A percentile compares a stretch with the other conserved stretches of the same genome.
Conservation (phyloP, 768 basidiomycete species). For the Leccinum fibrillosum region DNA sequence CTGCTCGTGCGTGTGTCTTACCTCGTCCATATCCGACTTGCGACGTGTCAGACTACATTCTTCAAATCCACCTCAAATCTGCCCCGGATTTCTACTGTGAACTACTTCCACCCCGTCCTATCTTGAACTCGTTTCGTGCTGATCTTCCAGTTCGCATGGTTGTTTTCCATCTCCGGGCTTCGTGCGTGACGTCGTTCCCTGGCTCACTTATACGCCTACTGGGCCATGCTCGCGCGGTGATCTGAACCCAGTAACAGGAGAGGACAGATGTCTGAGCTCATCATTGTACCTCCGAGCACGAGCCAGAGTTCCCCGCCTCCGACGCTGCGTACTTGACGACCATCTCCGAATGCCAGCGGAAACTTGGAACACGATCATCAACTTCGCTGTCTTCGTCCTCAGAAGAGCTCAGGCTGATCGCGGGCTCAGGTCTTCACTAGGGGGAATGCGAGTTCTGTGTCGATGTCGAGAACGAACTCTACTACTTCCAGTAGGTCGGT, state of each 20-base stretch:
- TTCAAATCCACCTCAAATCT: no score
- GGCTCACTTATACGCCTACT: not conserved
- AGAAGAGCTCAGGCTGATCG: no score
- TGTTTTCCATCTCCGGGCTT: not conserved
- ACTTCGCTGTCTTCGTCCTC: no score
- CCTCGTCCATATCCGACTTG: not conserved
- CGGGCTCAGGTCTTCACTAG: no score
- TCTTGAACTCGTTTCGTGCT: slow-evolving; percentile 5
- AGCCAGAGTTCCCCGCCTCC: slow-evolving; percentile 40
- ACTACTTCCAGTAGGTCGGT: no score
- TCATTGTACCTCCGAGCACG: slow-evolving; percentile 41
- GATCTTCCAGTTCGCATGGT: slow-evolving; percentile 8
- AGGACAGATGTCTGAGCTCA: slow-evolving; percentile 63
- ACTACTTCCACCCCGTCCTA: not conserved
- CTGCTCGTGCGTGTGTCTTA: slow-evolving; percentile 62
- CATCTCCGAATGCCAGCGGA: no score
- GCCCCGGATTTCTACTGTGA: no score
- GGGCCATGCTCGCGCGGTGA: not conserved
- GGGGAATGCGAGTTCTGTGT: no score
- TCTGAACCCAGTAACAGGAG: slow-evolving; percentile 50
- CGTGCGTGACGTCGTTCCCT: not conserved
- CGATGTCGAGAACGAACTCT: no score
- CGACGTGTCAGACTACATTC: not conserved
- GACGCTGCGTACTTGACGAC: slow-evolving; percentile 54
- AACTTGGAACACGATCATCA: no score